Evolutionary conservation across 306 rosid species (phyloP).

Genomic region (Rosa persica): DNA sequence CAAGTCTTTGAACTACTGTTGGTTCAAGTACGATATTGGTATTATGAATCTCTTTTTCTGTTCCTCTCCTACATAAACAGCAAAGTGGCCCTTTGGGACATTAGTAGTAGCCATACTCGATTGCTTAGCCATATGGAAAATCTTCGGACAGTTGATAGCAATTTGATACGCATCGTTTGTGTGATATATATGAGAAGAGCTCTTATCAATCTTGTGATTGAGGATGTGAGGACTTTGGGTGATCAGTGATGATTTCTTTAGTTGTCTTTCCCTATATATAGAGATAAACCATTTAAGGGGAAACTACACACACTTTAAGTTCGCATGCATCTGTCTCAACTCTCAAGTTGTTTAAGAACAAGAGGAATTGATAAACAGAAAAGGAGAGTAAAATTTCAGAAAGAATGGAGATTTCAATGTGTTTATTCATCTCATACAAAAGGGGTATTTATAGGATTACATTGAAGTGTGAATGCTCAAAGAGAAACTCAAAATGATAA

Average conservation of each 20-base stretch:
- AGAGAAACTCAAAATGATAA: too few species aligned
- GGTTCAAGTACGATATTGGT: conserved; percentile 15
- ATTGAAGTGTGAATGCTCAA: too few species aligned
- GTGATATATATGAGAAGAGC: not conserved
- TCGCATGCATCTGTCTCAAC: not conserved
- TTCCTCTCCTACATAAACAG: conserved; percentile 24
- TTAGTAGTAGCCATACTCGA: not conserved
- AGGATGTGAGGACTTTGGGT: not conserved
- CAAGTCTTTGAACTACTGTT: conserved; percentile 11
- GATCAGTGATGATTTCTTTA: not conserved
- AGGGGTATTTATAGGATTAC: too few species aligned
- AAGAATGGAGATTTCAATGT: too few species aligned
- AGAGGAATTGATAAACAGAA: too few species aligned
- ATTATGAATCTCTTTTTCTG: conserved; percentile 15
- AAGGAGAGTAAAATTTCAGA: too few species aligned
- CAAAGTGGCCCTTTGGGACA: conserved; percentile 20
- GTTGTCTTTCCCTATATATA: not conserved
- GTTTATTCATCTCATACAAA: too few species aligned
- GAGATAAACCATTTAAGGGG: not conserved
- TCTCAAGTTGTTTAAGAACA: too few species aligned
- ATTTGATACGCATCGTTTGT: conserved; percentile 5
- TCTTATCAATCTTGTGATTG: not conserved
- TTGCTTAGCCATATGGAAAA: not conserved
- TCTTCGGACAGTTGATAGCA: not conserved
- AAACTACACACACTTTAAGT: not conserved